phyloP scores from a whole-genome alignment of 148 eudicot genomes.

The Hydrangea macrophylla region DNA sequence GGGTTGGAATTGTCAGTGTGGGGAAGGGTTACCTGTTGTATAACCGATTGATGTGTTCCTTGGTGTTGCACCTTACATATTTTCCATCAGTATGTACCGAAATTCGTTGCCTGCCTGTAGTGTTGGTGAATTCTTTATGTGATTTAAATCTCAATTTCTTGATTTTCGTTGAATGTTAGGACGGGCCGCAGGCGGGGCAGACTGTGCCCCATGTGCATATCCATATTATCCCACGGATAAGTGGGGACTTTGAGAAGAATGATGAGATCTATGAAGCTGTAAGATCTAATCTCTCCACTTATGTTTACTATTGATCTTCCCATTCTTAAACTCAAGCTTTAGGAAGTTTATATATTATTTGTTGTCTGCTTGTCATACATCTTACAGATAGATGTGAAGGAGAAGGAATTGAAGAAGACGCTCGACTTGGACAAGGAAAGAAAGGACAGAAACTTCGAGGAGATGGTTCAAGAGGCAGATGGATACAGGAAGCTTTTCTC shows the following conservation, averaged over 20 bases:
- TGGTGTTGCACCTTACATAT: too few species aligned
- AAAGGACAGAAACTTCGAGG: slow-evolving; percentile 76
- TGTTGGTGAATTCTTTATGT: too few species aligned
- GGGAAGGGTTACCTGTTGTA: too few species aligned
- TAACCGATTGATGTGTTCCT: too few species aligned
- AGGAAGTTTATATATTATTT: background rate
- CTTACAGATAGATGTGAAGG: slow-evolving; percentile 73
- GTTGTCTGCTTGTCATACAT: slow-evolving; percentile 1
- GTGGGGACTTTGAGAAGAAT: slow-evolving; percentile 80
- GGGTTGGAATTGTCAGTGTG: too few species aligned
- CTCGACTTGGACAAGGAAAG: slow-evolving; percentile 87
- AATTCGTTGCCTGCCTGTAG: too few species aligned
- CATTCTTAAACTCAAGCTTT: background rate
- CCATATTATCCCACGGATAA: slow-evolving; percentile 76
- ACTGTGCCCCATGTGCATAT: slow-evolving; percentile 90
- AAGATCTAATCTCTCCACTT: slow-evolving; percentile 20
- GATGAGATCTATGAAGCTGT: slow-evolving; percentile 93
- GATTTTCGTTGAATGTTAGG: slow-evolving; percentile 35
- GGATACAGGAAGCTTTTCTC: slow-evolving; percentile 63
- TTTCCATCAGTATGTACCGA: too few species aligned
- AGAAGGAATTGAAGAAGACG: slow-evolving; percentile 77
- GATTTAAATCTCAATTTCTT: too few species aligned
- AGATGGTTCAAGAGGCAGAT: slow-evolving; percentile 82
- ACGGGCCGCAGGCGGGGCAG: slow-evolving; percentile 93
- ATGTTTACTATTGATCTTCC: background rate